Evolutionary conservation across 441 rosid species (phyloP).

Genomic region (Aleurites moluccanus): DNA sequence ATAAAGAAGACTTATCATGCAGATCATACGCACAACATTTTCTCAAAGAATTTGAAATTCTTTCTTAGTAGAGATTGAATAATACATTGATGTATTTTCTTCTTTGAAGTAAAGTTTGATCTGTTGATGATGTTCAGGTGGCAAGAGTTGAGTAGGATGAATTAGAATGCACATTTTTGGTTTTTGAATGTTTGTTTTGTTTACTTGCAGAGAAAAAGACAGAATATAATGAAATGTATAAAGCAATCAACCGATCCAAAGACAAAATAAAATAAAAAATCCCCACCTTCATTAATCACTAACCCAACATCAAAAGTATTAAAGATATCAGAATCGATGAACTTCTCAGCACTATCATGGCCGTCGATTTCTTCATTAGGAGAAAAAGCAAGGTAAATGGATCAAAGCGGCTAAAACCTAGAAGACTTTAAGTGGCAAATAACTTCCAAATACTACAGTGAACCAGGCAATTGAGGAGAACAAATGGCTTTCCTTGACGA

Average conservation of each 20-base stretch:
- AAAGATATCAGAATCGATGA: constrained; percentile 58
- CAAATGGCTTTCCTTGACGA: constrained; percentile 62
- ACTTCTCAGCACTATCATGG: constrained; percentile 73
- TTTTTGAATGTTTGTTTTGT: too few species aligned
- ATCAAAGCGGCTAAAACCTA: constrained; percentile 63
- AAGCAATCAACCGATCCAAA: neutral
- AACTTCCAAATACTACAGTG: constrained; percentile 90
- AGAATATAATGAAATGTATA: neutral
- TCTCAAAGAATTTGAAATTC: too few species aligned
- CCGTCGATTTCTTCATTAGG: constrained; percentile 98
- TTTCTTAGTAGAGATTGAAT: too few species aligned
- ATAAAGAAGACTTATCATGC: too few species aligned
- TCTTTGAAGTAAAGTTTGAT: too few species aligned
- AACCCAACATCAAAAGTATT: constrained; percentile 64
- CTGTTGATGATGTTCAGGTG: too few species aligned
- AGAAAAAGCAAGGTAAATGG: constrained; percentile 71
- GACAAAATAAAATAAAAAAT: too few species aligned
- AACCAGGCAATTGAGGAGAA: constrained; percentile 79
- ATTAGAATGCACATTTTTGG: too few species aligned
- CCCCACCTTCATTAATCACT: constrained; percentile 86
- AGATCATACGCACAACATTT: too few species aligned
- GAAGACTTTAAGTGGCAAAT: constrained; percentile 58
- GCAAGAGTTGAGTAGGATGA: too few species aligned
- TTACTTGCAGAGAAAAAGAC: too few species aligned
- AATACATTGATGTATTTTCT: too few species aligned